Conservation (phyloP, 2,329 filamentous ascomycete species). For the Pyricularia grisea region DNA sequence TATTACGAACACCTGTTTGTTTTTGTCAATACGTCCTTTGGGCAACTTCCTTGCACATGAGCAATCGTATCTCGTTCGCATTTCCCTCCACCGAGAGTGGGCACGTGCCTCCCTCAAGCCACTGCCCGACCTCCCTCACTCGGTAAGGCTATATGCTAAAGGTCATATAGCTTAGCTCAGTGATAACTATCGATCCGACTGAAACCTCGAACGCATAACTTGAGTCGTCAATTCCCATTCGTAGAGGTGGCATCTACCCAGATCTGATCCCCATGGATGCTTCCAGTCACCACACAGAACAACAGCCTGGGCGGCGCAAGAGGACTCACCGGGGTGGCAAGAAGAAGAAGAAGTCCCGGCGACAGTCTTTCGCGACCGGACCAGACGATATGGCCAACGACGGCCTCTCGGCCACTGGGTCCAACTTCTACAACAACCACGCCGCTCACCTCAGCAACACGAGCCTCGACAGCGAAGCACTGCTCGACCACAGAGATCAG, state of each 20-base stretch:
- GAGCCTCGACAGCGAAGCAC: slow-evolving; percentile 79
- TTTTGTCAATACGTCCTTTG: too few relatives aligned
- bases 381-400: slow-evolving; percentile 40
- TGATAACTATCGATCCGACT: not conserved
- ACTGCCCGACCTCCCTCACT: not conserved
- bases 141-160: not conserved
- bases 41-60: not conserved
- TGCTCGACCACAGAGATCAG: slow-evolving; percentile 73
- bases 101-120: not conserved
- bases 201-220: not conserved
- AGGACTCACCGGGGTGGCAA: slow-evolving; percentile 63
- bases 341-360: slow-evolving; percentile 66
- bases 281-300: not conserved
- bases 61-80: not conserved
- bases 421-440: slow-evolving; percentile 39
- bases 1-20: not conserved
- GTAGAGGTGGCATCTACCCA: not conserved
- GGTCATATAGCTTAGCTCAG: not conserved
- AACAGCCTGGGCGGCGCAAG: slow-evolving; percentile 40
- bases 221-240: not conserved
- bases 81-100: not conserved
- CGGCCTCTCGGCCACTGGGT: slow-evolving; percentile 13
- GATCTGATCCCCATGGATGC: not conserved
- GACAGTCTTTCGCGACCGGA: slow-evolving; percentile 69
- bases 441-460: slow-evolving; percentile 63